A percentile compares a stretch with the other conserved stretches of the same genome.
Conservation (phyloP, 345 rosid genomes). For the Limnanthes douglasii region DNA sequence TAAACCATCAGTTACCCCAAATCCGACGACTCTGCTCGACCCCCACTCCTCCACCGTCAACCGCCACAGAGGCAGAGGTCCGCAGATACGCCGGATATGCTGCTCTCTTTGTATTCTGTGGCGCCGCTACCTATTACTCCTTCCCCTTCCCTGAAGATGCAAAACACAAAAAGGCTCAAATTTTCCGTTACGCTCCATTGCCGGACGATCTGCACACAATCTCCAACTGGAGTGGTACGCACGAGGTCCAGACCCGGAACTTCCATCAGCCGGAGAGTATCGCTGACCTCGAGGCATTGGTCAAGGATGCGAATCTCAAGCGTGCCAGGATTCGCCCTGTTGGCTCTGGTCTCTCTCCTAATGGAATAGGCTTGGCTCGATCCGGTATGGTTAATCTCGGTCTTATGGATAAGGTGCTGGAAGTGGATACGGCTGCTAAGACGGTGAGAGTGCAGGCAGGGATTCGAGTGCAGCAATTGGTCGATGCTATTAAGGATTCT, state of each 20-base stretch:
- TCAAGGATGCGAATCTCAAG: constrained; percentile 45
- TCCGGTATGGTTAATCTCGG: constrained; percentile 86
- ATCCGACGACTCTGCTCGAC: no score
- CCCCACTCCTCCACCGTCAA: constrained; percentile 20
- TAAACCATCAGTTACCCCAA: no score
- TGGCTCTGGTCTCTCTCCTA: constrained; percentile 86
- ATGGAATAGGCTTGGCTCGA: constrained; percentile 81
- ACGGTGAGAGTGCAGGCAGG: constrained; percentile 79
- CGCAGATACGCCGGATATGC: constrained; percentile 76
- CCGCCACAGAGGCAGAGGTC: constrained; percentile 49
- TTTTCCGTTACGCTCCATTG: constrained; percentile 83
- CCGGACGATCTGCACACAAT: constrained; percentile 93
- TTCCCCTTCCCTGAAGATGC: constrained; percentile 69
- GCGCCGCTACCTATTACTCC: constrained; percentile 80
- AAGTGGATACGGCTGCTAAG: constrained; percentile 75
- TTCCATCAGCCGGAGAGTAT: constrained; percentile 78
- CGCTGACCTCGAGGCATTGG: constrained; percentile 47
- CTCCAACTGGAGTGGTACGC: constrained; percentile 96
- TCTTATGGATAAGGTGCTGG: constrained; percentile 72
- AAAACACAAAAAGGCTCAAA: constrained; percentile 80
- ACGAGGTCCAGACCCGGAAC: constrained; percentile 87
- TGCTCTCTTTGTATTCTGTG: constrained; percentile 65
- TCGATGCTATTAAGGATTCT: constrained; percentile 66
- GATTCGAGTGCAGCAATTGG: constrained; percentile 76
- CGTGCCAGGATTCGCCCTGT: constrained; percentile 63